A percentile compares a stretch with the other conserved stretches of the same genome.
Conservation (phyloP, 164 flowering plant species). For the Stephania cephalantha region DNA sequence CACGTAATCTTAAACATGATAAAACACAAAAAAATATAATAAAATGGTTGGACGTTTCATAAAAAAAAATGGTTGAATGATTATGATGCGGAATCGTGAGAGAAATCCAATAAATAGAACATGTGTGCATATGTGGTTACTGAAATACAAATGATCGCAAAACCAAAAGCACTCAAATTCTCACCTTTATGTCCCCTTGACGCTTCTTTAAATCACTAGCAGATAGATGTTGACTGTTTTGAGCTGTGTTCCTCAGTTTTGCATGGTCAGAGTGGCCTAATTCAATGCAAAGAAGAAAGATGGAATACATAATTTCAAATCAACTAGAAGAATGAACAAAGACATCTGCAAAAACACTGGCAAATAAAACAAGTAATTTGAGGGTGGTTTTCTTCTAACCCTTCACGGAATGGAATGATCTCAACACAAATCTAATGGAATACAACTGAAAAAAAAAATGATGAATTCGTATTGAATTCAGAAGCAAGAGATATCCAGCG, state of each 20-base stretch:
- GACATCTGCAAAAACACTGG: not conserved
- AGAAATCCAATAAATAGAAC: not conserved
- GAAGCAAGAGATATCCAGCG: not conserved
- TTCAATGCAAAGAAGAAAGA: not conserved
- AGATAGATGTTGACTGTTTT: slow-evolving; percentile 45
- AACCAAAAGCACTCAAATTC: not conserved
- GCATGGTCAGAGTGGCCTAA: slow-evolving; percentile 85
- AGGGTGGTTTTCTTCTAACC: too few relatives aligned
- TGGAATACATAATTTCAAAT: not conserved
- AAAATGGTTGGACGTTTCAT: not conserved
- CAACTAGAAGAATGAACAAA: not conserved
- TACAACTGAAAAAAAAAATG: not conserved
- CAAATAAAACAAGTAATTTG: not conserved
- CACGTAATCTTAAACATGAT: not conserved
- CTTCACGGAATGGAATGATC: not conserved
- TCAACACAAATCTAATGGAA: not conserved
- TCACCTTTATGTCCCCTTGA: slow-evolving; percentile 73
- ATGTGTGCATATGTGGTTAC: too few relatives aligned
- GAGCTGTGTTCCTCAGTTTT: slow-evolving; percentile 56
- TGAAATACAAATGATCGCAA: not conserved
- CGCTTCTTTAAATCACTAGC: slow-evolving; percentile 50
- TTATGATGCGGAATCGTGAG: slow-evolving; percentile 1
- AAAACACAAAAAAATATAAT: not conserved
- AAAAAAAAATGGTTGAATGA: not conserved
- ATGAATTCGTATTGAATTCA: not conserved